Evolutionary conservation across 2,329 filamentous ascomycete genomes (phyloP).

Genomic region (Fusarium falciforme): DNA sequence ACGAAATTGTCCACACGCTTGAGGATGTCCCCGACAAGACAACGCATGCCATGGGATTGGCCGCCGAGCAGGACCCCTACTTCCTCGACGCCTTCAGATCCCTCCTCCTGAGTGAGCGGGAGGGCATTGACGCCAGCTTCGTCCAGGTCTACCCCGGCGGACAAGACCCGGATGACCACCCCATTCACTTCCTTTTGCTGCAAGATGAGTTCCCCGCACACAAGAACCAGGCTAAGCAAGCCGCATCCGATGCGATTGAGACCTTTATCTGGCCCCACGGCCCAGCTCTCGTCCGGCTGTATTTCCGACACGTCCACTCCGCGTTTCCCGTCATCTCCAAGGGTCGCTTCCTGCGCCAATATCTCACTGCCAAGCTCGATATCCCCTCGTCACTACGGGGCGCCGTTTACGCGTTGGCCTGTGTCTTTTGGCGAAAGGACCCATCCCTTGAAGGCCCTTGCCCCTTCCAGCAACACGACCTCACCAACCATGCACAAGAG

Average conservation of each 20-base stretch:
- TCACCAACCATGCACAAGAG: conserved; percentile 55
- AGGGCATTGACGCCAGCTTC: conserved; percentile 58
- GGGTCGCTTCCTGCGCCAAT: conserved; percentile 54
- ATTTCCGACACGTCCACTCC: conserved; percentile 59
- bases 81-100: conserved; percentile 60
- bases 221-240: conserved; percentile 51
- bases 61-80: conserved; percentile 60
- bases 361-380: conserved; percentile 50
- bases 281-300: conserved; percentile 55
- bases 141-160: conserved; percentile 55
- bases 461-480: conserved; percentile 55
- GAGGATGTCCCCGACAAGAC: conserved; percentile 56
- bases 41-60: conserved; percentile 58
- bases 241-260: conserved; percentile 57
- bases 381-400: conserved; percentile 59
- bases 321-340: conserved; percentile 58
- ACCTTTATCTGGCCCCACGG: conserved; percentile 54
- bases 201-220: conserved; percentile 58
- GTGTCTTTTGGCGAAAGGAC: conserved; percentile 55
- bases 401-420: conserved; percentile 58
- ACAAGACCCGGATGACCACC: conserved; percentile 49
- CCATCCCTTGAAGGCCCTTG: conserved; percentile 43
- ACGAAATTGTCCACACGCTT: conserved; percentile 48
- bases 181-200: conserved; percentile 59
- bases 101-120: conserved; percentile 57